These are phyloP conservation scores for Candida tropicalis DNA, from an alignment of 1,139 yeast genomes.

Conservation along the genomic window DNA sequence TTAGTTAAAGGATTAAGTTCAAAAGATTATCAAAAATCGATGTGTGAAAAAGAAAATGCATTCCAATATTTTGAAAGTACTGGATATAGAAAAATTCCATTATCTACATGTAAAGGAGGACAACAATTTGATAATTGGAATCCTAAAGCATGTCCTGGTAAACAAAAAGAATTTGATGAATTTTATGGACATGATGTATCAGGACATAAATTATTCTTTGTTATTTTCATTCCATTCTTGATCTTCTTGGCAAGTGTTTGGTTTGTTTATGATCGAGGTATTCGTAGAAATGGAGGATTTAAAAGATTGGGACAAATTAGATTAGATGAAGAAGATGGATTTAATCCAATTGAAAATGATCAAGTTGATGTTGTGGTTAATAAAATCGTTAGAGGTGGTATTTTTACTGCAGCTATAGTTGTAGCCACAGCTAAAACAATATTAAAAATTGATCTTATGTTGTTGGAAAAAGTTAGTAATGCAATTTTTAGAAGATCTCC, in stretches of 20 bases:
- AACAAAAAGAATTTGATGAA: constrained; percentile 62
- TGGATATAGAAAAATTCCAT: constrained; percentile 48
- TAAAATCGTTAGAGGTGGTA: constrained; percentile 60
- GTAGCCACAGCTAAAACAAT: constrained; percentile 44
- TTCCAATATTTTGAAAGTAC: constrained; percentile 57
- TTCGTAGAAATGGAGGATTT: constrained; percentile 79
- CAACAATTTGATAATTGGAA: constrained; percentile 60
- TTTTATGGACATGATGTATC: constrained; percentile 58
- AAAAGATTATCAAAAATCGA: constrained; percentile 57
- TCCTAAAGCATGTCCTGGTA: constrained; percentile 88
- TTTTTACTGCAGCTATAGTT: constrained; percentile 50
- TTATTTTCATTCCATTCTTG: constrained; percentile 59
- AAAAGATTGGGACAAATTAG: constrained; percentile 84
- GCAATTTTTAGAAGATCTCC: constrained; percentile 43
- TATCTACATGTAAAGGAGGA: constrained; percentile 50
- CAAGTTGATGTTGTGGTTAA: constrained; percentile 66
- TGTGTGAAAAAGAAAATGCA: constrained; percentile 59
- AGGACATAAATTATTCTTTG: constrained; percentile 55
- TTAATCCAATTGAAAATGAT: constrained; percentile 67
- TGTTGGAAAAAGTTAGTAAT: constrained; percentile 39
- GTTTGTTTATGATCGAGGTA: constrained; percentile 82
- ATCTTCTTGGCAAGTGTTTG: constrained; percentile 61
- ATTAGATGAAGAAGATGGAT: constrained; percentile 69
- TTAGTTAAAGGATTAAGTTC: constrained; percentile 73
- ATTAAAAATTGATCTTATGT: constrained; percentile 34